phyloP scores from a whole-genome alignment of 805 yeast species.

The Yarrowia bubula region DNA sequence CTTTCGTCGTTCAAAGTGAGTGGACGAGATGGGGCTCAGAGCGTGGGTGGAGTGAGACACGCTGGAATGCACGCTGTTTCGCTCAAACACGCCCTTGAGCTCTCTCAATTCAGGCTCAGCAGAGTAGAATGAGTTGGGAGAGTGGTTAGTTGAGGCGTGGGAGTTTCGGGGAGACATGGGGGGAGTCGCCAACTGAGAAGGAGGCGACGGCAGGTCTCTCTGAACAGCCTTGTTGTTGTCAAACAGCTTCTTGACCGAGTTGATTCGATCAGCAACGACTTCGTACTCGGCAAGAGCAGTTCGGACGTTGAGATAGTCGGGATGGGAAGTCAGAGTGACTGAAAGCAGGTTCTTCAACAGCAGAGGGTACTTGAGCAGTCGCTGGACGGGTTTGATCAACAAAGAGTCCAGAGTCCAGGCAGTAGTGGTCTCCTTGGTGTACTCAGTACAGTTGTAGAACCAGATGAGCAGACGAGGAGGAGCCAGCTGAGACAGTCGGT shows the following conservation, averaged over 20 bases:
- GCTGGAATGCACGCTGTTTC: conserved; percentile 3
- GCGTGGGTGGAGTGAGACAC: not conserved
- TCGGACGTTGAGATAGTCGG: conserved; percentile 45
- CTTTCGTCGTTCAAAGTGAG: conserved; percentile 9
- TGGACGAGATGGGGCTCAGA: not conserved
- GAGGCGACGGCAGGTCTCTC: not conserved
- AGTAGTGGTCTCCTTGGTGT: conserved; percentile 37
- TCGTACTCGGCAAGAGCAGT: conserved; percentile 32
- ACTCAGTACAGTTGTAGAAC: conserved; percentile 39
- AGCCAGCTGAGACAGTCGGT: conserved; percentile 32
- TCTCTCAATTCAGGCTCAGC: conserved; percentile 12
- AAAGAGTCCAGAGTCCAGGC: conserved; percentile 46
- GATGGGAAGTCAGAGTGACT: conserved; percentile 41
- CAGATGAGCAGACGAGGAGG: conserved; percentile 37
- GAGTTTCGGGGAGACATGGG: conserved; percentile 17
- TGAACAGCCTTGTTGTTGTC: conserved; percentile 26
- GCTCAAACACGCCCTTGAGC: conserved; percentile 14
- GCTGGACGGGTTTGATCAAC: conserved; percentile 47
- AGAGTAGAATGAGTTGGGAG: conserved; percentile 4
- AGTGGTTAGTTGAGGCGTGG: not conserved
- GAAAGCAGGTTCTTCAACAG: conserved; percentile 39
- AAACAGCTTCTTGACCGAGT: conserved; percentile 26
- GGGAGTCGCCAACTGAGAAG: conserved; percentile 3
- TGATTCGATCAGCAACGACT: conserved; percentile 33
- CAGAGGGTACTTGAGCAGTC: conserved; percentile 46